A percentile compares a stretch with the other conserved stretches of the same genome.
These are phyloP conservation scores for Alternaria sp. DNA, from an alignment of 2,329 filamentous ascomycete genomes.

Conservation along the genomic window DNA sequence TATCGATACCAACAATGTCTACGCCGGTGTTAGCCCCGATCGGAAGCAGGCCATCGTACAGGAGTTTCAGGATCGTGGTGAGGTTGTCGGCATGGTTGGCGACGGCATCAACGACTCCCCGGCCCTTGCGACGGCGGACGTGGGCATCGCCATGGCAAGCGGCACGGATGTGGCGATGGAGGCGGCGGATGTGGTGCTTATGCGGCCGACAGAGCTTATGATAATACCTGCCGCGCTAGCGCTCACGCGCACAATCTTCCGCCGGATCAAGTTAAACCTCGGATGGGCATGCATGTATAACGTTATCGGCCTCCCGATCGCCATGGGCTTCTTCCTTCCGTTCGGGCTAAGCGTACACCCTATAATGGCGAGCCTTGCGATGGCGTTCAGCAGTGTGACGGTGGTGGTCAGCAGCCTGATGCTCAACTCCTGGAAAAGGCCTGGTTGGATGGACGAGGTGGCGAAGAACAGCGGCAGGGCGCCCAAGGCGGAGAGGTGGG, in stretches of 20 bases:
- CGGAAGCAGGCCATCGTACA: conserved; percentile 89
- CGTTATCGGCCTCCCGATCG: too few relatives aligned
- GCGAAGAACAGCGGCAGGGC: too few relatives aligned
- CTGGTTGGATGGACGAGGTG: too few relatives aligned
- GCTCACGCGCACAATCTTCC: conserved; percentile 85
- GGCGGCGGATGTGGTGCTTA: conserved; percentile 93
- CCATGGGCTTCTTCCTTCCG: too few relatives aligned
- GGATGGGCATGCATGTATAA: conserved; percentile 96
- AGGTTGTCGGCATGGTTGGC: conserved; percentile 90
- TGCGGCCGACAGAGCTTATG: conserved; percentile 90
- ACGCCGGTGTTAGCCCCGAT: conserved; percentile 84
- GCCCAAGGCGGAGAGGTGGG: too few relatives aligned
- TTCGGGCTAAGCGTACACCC: too few relatives aligned
- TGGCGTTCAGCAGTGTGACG: too few relatives aligned
- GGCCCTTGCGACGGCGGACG: conserved; percentile 87
- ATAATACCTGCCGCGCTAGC: conserved; percentile 88
- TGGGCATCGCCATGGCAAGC: conserved; percentile 90
- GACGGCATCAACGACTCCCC: conserved; percentile 99
- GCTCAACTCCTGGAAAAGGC: too few relatives aligned
- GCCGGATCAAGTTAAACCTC: conserved; percentile 91
- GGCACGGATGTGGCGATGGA: conserved; percentile 98
- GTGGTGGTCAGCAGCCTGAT: too few relatives aligned
- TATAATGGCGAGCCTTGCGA: too few relatives aligned
- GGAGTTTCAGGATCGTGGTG: conserved; percentile 75
- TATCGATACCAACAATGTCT: conserved; percentile 77